Conservation (phyloP, 2,329 filamentous ascomycete species). For the Didymella segeticola region DNA sequence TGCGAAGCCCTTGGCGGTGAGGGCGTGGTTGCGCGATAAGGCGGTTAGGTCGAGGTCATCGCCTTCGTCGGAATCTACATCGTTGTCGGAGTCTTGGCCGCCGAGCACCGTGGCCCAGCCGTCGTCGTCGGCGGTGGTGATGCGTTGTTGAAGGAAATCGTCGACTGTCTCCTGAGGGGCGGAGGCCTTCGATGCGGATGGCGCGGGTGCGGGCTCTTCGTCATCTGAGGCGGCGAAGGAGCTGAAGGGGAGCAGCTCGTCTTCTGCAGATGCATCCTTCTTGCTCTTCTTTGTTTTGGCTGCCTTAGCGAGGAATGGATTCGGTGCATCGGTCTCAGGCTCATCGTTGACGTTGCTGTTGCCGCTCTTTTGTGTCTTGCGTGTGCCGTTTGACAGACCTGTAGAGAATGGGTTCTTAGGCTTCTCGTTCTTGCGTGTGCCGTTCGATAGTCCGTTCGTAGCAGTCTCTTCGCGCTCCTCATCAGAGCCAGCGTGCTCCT, state of each 20-base stretch:
- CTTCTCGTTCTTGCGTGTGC: constrained; percentile 14
- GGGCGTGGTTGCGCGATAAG: constrained; percentile 62
- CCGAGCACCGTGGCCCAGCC: constrained; percentile 55
- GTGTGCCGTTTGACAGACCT: constrained; percentile 21
- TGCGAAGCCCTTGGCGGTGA: constrained; percentile 85
- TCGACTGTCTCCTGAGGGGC: constrained; percentile 27
- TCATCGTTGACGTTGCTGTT: constrained; percentile 8
- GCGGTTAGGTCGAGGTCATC: constrained; percentile 50
- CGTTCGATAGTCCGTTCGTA: constrained; percentile 17
- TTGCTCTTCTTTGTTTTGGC: constrained; percentile 34
- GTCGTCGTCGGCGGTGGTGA: constrained; percentile 48
- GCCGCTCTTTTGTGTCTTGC: constrained; percentile 15
- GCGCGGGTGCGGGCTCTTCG: constrained; percentile 5
- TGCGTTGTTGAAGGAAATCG: constrained; percentile 39
- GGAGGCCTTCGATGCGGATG: background rate
- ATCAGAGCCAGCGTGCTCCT: constrained; percentile 63
- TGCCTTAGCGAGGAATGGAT: constrained; percentile 45
- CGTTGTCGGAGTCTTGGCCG: constrained; percentile 40
- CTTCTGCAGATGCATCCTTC: constrained; percentile 21
- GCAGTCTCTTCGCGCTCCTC: constrained; percentile 41
- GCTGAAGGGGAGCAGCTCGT: constrained; percentile 22
- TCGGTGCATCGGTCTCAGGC: constrained; percentile 18
- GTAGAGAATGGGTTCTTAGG: constrained; percentile 24
- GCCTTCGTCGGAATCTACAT: constrained; percentile 46
- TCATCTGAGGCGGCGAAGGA: constrained; percentile 14